Evolutionary conservation across 169 alveolate species (phyloP).

Genomic region (Plasmodium adleri): DNA sequence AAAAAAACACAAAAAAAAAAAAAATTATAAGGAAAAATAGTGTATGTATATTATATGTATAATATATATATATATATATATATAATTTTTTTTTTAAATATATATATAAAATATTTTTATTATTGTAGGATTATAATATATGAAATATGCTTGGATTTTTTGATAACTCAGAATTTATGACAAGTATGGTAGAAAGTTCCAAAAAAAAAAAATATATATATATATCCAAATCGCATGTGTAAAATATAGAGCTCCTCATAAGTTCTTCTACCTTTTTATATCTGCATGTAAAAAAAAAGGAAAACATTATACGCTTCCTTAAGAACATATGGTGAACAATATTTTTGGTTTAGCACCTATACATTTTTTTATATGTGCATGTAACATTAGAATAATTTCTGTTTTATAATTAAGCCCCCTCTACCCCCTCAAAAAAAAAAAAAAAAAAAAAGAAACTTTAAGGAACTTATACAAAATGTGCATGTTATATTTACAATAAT

Average conservation of each 20-base stretch:
- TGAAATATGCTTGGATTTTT: no score
- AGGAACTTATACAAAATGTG: no score
- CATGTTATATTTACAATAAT: no score
- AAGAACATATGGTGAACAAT: no score
- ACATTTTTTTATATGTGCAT: neutral
- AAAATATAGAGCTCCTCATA: constrained; percentile 20
- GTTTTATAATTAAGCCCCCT: neutral
- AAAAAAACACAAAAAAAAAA: neutral
- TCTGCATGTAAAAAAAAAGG: constrained; percentile 32
- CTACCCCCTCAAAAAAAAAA: no score
- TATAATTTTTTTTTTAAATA: neutral
- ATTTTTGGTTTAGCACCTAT: neutral
- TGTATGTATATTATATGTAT: neutral
- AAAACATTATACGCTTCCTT: neutral
- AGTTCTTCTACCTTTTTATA: constrained; percentile 1
- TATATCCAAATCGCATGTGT: constrained; percentile 20
- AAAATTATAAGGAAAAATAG: neutral
- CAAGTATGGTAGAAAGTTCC: no score
- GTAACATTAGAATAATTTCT: neutral
- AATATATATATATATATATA: constrained; percentile 2
- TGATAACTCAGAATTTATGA: no score
- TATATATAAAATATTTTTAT: neutral
- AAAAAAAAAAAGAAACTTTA: no score
- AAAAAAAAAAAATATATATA: no score
- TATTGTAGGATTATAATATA: no score